Evolutionary conservation across 2,329 filamentous ascomycete genomes (phyloP), one percentile per base, ranked within the genome.

Genomic region (Fusarium anguioides): DNA sequence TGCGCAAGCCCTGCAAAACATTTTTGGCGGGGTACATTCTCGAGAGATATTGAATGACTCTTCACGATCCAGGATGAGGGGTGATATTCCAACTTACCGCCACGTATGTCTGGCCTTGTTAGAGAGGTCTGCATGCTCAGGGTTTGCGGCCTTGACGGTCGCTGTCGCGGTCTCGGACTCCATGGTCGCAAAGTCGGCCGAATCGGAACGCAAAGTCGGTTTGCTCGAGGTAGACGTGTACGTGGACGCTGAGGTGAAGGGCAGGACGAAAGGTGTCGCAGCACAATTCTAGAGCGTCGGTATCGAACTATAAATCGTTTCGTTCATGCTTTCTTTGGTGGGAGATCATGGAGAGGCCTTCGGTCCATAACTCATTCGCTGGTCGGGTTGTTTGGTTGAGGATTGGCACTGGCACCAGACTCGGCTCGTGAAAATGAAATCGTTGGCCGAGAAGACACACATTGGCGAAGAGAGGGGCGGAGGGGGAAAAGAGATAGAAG

Each of bases 381-480:
- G 66, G 71, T 73, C 60, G 60, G 49, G 60, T 42, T 66, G 64
- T 63, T 59, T 67, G 57, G 58, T 59, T 50, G 73, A 51, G 36
- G 48, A 41, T 62, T 44, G 71, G 67, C 57, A 72, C 68, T 41
- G 71, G 69, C 55, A 72, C 68, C 68, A 72, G 75, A 72, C 73
- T 77, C 74, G 77, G 76, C 72, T 78, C 73, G 74, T 71, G 74
- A 71, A 72, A 72, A 75, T 78, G 68, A 72, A 73, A 71, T 71
- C 74, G 76, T 72, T 67, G 74, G 76, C 74, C 70, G 63, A 71
- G 71, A 66, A 72, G 74, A 75, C 72, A 75, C 72, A 77, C 77
- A 79, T 79, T 79, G 72, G 75, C 67, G 70, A 57, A 68, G 71
- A 75, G 71, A 53, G 51, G 27, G 41, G 50, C 40, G 37, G 52